Percentiles rank a stretch among this genome's conserved stretches.
Evolutionary conservation across 1,284 basidiomycete genomes (phyloP).

Genomic region (Ganoderma lingzhi): DNA sequence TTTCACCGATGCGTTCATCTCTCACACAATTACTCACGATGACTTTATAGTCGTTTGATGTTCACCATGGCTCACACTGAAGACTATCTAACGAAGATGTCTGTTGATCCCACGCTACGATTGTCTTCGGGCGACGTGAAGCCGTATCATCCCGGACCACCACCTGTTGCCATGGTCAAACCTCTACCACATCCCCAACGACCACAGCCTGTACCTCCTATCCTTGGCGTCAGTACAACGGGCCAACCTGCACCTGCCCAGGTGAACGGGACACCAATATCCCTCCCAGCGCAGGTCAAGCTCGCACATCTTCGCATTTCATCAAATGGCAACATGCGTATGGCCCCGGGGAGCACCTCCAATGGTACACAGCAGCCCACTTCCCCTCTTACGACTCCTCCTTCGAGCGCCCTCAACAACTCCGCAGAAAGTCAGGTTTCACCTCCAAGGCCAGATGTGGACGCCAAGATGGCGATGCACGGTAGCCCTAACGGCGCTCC

Average conservation of each 20-base stretch:
- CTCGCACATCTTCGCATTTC: conserved; percentile 65
- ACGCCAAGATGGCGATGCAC: conserved; percentile 30
- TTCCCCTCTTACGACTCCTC: conserved; percentile 47
- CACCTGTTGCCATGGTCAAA: conserved; percentile 11
- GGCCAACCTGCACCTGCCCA: conserved; percentile 42
- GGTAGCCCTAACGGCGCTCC: conserved; percentile 27
- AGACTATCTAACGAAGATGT: conserved; percentile 51
- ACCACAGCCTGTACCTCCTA: conserved; percentile 19
- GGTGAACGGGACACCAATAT: conserved; percentile 39
- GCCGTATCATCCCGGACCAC: conserved; percentile 31
- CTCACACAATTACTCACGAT: not conserved
- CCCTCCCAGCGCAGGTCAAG: conserved; percentile 62
- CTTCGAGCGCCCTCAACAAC: conserved; percentile 38
- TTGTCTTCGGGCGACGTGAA: conserved; percentile 46
- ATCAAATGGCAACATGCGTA: conserved; percentile 61
- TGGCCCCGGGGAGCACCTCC: conserved; percentile 37
- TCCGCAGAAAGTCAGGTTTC: conserved; percentile 32
- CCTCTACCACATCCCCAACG: conserved; percentile 21
- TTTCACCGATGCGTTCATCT: not conserved
- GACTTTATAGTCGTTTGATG: conserved; percentile 56
- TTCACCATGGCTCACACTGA: conserved; percentile 65
- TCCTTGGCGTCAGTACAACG: conserved; percentile 26
- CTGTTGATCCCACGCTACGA: conserved; percentile 54
- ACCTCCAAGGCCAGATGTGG: conserved; percentile 32
- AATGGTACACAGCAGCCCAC: conserved; percentile 29